phyloP scores from a whole-genome alignment of 139 green algal species.

The Eudorina sp. region DNA sequence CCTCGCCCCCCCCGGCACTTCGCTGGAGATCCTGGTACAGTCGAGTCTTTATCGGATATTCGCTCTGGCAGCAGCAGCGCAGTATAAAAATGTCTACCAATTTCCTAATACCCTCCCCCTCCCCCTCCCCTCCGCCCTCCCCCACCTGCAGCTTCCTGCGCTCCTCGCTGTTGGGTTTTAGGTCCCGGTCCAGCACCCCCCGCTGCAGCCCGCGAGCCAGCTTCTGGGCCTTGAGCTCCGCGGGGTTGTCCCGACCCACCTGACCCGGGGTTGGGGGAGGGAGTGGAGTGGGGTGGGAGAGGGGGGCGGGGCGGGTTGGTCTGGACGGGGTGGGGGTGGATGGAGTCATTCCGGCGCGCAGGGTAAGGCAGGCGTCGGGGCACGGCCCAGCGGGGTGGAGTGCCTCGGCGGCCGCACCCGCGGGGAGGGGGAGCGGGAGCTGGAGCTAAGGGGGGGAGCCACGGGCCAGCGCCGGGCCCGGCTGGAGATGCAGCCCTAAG shows the following conservation, averaged over 20 bases:
- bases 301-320: background rate
- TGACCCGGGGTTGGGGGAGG: constrained; percentile 35
- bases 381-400: too few species aligned
- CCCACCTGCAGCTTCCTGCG: constrained; percentile 65
- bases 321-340: background rate
- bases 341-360: too few species aligned
- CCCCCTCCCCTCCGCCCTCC: background rate
- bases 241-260: constrained; percentile 86
- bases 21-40: too few species aligned
- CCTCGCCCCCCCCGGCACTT: background rate
- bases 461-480: too few species aligned
- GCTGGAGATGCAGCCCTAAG: too few species aligned
- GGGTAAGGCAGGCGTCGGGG: too few species aligned
- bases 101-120: background rate
- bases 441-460: too few species aligned
- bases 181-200: constrained; percentile 78
- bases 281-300: background rate
- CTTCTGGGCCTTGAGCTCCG: constrained; percentile 95
- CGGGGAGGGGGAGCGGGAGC: too few species aligned
- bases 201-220: constrained; percentile 84
- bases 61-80: background rate
- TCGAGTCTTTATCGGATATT: too few species aligned
- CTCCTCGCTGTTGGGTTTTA: constrained; percentile 91
- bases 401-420: too few species aligned
- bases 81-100: too few species aligned